Evolutionary conservation across 2,329 filamentous ascomycete genomes (phyloP), one percentile per base, ranked within the genome.

Genomic region (Incumbomyces lentus): DNA sequence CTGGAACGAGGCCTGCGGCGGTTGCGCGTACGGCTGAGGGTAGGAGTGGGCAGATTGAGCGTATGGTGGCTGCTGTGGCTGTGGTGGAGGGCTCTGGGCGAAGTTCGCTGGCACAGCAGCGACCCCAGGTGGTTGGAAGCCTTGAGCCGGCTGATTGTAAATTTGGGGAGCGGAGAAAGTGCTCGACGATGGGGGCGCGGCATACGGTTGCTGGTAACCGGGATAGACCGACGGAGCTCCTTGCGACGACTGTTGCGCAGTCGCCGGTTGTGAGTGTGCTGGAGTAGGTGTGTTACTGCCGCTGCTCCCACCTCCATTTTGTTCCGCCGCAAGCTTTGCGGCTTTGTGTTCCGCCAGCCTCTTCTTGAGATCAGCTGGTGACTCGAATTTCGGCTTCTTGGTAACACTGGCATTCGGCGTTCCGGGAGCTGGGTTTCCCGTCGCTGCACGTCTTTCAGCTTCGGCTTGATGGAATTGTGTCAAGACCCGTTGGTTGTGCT

Each of bases 401-500:
- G 46, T 44, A 44, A 44, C 61, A 32, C 70, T 72, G 49, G 64
- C 63, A 37, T 61, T 62, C 2, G 62, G 60, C 40, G 74, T 71
- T 1, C 84, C 83, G 0, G 85, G 78, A 14, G 82, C 77, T 2
- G 86, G 85, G 60, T 95, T 95, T 31, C 89, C 90, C 1, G 88
- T 94, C 7, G 79, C 76, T 40, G 83, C 81, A 55, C 85, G 82
- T 49, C 88, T 78, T 58, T 94, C 86, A 49, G 84, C 83, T 65
- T 94, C 86, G 19, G 81, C 82, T 62, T 87, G 81, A 65, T 93
- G 90, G 66, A 83, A 95, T 64, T 84, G 82, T 57, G 86, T 78
- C 53, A 88, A 79, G 62, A 96, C 86, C 58, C 86, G 80, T 66
- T 92, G 85, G 61, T 86, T 84, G 71, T 95, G 89, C 60, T 84